Conservation (phyloP, 139 green algal genomes). For the Asterochloris sp. region DNA sequence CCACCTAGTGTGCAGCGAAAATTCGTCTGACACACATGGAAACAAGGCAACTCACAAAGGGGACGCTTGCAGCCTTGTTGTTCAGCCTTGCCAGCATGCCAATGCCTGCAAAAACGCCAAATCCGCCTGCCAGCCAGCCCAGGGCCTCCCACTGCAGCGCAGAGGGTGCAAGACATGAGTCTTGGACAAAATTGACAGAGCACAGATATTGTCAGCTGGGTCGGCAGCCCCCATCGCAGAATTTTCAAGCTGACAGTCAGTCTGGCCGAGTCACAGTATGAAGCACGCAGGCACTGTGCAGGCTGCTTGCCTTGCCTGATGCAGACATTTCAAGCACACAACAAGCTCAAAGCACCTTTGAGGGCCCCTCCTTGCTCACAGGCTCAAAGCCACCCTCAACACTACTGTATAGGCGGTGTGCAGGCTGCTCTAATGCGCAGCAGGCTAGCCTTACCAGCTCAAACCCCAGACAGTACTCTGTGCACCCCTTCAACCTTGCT, state of each 20-base stretch:
- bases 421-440: not conserved
- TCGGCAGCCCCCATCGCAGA: not conserved
- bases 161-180: not conserved
- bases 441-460: not conserved
- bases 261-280: not conserved
- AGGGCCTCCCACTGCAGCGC: constrained; percentile 29
- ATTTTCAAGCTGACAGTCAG: not conserved
- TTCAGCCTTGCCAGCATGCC: constrained; percentile 17
- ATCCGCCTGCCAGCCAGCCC: constrained; percentile 32
- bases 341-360: too few relatives aligned
- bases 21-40: too few relatives aligned
- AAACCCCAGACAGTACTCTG: too few relatives aligned
- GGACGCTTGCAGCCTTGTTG: constrained; percentile 36
- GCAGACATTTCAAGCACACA: too few relatives aligned
- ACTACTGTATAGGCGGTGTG: not conserved
- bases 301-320: too few relatives aligned
- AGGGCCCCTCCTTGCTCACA: too few relatives aligned
- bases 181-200: not conserved
- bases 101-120: constrained; percentile 34
- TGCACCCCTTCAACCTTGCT: not conserved
- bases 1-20: too few relatives aligned
- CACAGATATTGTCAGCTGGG: not conserved
- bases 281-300: not conserved
- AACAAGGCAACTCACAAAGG: constrained; percentile 26
- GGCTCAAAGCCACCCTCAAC: not conserved